Evolutionary conservation across 495 filamentous ascomycete genomes (phyloP).

Genomic region (Neurospora terricola): DNA sequence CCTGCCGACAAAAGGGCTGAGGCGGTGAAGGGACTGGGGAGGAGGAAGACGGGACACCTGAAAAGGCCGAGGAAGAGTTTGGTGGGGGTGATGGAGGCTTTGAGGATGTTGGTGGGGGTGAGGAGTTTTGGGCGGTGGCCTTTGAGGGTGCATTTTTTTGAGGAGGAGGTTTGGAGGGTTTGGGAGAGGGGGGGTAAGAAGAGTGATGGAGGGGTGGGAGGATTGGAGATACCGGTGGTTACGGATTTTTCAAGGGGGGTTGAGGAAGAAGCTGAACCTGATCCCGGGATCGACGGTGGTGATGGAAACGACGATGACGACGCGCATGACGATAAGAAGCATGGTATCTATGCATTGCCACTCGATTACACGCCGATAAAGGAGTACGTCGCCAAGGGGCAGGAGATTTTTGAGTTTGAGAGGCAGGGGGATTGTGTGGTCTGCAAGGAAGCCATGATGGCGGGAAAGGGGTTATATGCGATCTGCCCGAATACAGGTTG

Average conservation of each 20-base stretch:
- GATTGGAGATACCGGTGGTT: constrained; percentile 38
- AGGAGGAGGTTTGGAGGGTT: constrained; percentile 49
- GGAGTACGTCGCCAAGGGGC: constrained; percentile 61
- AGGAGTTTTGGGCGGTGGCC: constrained; percentile 73
- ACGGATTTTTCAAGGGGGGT: constrained; percentile 36
- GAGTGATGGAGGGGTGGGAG: constrained; percentile 5
- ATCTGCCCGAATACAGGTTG: constrained; percentile 63
- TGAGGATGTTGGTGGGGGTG: constrained; percentile 70
- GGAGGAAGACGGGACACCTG: constrained; percentile 33
- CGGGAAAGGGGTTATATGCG: constrained; percentile 45
- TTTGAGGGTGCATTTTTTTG: constrained; percentile 74
- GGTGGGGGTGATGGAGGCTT: constrained; percentile 54
- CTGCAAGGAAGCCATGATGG: constrained; percentile 43
- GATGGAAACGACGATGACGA: not conserved
- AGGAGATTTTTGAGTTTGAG: constrained; percentile 50
- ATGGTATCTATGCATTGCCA: constrained; percentile 49
- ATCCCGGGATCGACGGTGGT: not conserved
- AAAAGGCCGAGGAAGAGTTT: constrained; percentile 48
- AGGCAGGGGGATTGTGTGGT: constrained; percentile 50
- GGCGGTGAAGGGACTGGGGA: constrained; percentile 17
- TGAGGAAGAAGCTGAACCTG: not conserved
- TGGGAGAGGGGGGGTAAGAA: constrained; percentile 57
- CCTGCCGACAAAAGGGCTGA: constrained; percentile 43
- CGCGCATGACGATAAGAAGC: constrained; percentile 4
- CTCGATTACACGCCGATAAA: constrained; percentile 57